A percentile compares a stretch with the other conserved stretches of the same genome.
These are phyloP conservation scores for Trametes sanguinea DNA, from an alignment of 768 basidiomycete genomes.

Conservation along the genomic window DNA sequence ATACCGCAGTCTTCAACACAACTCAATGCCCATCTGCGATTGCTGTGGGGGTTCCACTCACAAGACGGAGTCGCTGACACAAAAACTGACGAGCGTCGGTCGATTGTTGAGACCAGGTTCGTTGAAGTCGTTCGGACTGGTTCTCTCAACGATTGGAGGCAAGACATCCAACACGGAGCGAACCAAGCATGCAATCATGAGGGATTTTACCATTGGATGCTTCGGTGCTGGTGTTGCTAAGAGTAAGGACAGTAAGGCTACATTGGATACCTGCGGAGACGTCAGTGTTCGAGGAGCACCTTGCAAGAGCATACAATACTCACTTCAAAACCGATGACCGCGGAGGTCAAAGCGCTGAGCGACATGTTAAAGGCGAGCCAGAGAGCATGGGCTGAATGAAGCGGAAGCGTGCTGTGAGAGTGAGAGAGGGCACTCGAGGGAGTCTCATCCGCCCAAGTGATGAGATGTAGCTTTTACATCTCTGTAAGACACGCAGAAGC, in stretches of 20 bases:
- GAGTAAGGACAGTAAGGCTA: slow-evolving; percentile 16
- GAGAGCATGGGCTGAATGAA: neutral
- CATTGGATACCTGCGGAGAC: slow-evolving; percentile 9
- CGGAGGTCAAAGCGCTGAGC: slow-evolving; percentile 11
- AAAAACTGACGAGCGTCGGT: slow-evolving; percentile 12
- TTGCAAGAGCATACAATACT: neutral
- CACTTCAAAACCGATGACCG: slow-evolving; percentile 27
- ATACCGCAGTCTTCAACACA: slow-evolving; percentile 20
- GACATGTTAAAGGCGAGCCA: neutral
- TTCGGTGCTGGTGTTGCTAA: slow-evolving; percentile 26
- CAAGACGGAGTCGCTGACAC: slow-evolving; percentile 24
- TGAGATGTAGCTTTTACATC: neutral
- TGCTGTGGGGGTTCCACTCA: slow-evolving; percentile 1
- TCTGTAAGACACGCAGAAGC: neutral
- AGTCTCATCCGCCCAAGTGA: neutral
- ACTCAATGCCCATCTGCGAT: too few species aligned
- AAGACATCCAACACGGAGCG: slow-evolving; percentile 23
- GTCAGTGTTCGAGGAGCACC: neutral
- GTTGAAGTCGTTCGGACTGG: slow-evolving; percentile 2
- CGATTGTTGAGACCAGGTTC: neutral
- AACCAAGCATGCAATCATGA: slow-evolving; percentile 23
- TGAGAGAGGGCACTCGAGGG: neutral
- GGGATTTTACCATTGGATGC: slow-evolving; percentile 26
- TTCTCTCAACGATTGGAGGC: slow-evolving; percentile 14
- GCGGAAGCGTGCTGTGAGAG: too few species aligned